These are phyloP conservation scores for Leptoxyphium fumago DNA, from an alignment of 2,329 filamentous ascomycete species.

Conservation along the genomic window DNA sequence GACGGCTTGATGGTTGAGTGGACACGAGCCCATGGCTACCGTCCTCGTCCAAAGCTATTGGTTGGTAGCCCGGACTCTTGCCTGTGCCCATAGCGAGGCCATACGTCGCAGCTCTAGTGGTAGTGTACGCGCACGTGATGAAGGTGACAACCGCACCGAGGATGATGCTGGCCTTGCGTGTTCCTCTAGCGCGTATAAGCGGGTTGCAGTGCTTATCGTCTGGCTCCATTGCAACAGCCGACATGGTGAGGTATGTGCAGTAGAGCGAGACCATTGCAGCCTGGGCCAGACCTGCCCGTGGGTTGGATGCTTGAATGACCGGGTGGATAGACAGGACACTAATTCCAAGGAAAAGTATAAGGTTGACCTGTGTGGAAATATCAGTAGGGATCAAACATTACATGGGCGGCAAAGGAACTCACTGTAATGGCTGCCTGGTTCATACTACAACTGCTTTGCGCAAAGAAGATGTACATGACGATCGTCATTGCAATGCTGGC, in stretches of 20 bases:
- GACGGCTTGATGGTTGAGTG: constrained; percentile 63
- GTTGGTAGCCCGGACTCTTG: constrained; percentile 38
- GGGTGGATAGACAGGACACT: constrained; percentile 83
- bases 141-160: constrained; percentile 92
- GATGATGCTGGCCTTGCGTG: constrained; percentile 77
- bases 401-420: constrained; percentile 13
- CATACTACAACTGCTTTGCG: constrained; percentile 68
- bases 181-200: constrained; percentile 68
- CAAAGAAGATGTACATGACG: constrained; percentile 95
- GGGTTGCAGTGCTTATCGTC: constrained; percentile 93
- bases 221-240: constrained; percentile 95
- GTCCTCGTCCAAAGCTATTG: constrained; percentile 55
- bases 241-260: constrained; percentile 97
- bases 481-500: constrained; percentile 86
- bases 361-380: constrained; percentile 45
- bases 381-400: constrained; percentile 1
- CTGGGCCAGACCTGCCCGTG: constrained; percentile 89
- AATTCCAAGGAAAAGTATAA: constrained; percentile 66
- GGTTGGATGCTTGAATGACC: constrained; percentile 76
- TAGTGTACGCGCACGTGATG: constrained; percentile 93
- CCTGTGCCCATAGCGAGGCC: constrained; percentile 58
- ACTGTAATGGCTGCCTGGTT: constrained; percentile 88
- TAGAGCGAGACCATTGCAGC: constrained; percentile 95
- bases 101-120: constrained; percentile 87
- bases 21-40: constrained; percentile 75